A percentile compares a stretch with the other conserved stretches of the same genome.
These are phyloP conservation scores for Hypericum androsaemum DNA, from an alignment of 345 rosid species.

Conservation along the genomic window DNA sequence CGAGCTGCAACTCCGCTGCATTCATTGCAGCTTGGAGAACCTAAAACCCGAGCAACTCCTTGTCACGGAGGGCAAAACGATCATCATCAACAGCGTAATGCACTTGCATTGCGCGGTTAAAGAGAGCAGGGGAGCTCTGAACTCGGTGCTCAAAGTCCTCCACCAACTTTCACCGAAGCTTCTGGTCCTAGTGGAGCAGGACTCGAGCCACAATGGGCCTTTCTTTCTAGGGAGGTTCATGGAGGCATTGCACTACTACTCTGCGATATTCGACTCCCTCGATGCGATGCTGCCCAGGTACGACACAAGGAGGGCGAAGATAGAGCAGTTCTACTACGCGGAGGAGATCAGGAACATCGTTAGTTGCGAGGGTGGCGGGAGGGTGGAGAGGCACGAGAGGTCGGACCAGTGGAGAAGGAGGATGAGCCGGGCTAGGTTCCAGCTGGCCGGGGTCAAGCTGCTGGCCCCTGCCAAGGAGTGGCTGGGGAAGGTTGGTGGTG, in stretches of 20 bases:
- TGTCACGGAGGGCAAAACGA: constrained; percentile 19
- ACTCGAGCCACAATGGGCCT: constrained; percentile 44
- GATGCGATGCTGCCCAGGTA: constrained; percentile 47
- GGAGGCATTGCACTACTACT: constrained; percentile 59
- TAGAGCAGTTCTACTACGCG: constrained; percentile 46
- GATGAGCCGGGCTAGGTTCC: constrained; percentile 53
- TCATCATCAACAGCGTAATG: constrained; percentile 35
- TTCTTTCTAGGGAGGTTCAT: constrained; percentile 53
- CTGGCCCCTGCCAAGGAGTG: constrained; percentile 30
- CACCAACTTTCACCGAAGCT: constrained; percentile 27
- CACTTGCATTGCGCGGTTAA: constrained; percentile 42
- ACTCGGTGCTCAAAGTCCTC: constrained; percentile 28
- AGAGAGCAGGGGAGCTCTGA: constrained; percentile 43
- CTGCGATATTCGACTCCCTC: constrained; percentile 46
- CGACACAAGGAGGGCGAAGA: constrained; percentile 42
- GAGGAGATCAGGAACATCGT: constrained; percentile 61
- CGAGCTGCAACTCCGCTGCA: constrained; percentile 13
- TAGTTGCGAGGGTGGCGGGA: constrained; percentile 41
- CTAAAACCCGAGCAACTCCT: constrained; percentile 19
- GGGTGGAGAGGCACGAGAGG: constrained; percentile 52
- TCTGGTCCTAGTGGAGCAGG: constrained; percentile 36
- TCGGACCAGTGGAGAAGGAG: constrained; percentile 44
- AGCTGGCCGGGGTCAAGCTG: constrained; percentile 26
- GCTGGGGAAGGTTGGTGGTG: constrained; percentile 26
- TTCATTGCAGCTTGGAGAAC: constrained; percentile 31